Evolutionary conservation across 352 stramenopile species (phyloP), one percentile per base, ranked within the genome.

Genomic region (Pythium utonaiense): DNA sequence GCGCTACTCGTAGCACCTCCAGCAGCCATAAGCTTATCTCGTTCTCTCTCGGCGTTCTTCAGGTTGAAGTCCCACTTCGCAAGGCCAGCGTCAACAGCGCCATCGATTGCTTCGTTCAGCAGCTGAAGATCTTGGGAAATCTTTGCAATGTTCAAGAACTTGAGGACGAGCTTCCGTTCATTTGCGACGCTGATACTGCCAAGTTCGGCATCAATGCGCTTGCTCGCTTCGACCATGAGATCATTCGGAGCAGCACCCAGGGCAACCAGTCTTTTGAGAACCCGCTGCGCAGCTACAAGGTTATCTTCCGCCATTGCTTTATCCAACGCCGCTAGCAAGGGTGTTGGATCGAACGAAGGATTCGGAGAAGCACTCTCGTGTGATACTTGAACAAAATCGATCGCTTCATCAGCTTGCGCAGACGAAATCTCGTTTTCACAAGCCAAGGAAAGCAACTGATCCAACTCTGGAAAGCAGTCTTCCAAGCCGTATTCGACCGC

Each of bases 21-120:
- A 22, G 45, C 62, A 6, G 69, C 69, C 16, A 78, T 49, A 12
- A 91, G 53, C 40, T 87, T 86, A 21, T 91, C 82, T 10, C 76
- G 72, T 49, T 91, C 79, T 27, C 74, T 57, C 62, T 89, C 76
- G 9, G 82, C 82, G 42, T 89, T 91, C 50, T 91, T 91, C 3
- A 91, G 45, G 55, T 91, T 91, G 28, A 91, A 89, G 62, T 91
- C 79, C 82, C 82, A 91, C 47, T 89, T 89, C 0, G 82, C 82
- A 31, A 91, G 62, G n/a, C 82, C 82, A 42, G 69, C 78, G 21
- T 69, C 69, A 14, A 81, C 54, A 1, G 82, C 82, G 53, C 73
- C 70, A 49, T 88, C 71, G 61, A 91, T 89, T 2, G 82, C 82
- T 67, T 87, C 74, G 34, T 75, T 80, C 49, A 91, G 31, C 31